phyloP scores from a whole-genome alignment of 352 stramenopile species.

The Pythium volutum region DNA sequence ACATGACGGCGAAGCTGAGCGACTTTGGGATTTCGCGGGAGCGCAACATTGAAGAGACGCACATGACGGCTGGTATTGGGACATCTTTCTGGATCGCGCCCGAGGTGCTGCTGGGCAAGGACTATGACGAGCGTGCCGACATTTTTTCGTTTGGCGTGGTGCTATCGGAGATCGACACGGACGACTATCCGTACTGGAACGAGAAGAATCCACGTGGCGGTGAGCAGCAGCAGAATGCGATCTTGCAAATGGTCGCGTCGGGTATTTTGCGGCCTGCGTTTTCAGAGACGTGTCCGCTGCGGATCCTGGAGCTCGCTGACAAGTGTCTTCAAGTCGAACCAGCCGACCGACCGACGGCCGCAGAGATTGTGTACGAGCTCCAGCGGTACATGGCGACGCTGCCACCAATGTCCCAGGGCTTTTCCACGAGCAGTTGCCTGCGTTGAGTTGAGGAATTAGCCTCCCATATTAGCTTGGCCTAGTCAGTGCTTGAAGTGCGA shows the following conservation, averaged over 20 bases:
- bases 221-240: conserved; percentile 49
- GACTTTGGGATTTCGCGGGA: conserved; percentile 73
- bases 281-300: conserved; percentile 39
- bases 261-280: conserved; percentile 57
- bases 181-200: conserved; percentile 25
- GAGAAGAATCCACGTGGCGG: conserved; percentile 43
- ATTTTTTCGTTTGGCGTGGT: conserved; percentile 29
- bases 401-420: conserved; percentile 14
- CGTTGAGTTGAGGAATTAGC: not conserved
- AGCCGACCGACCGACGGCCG: conserved; percentile 52
- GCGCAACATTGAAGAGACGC: conserved; percentile 49
- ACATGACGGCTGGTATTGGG: conserved; percentile 68
- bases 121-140: conserved; percentile 24
- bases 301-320: conserved; percentile 45
- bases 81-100: conserved; percentile 75
- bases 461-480: conserved; percentile 6
- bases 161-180: conserved; percentile 27
- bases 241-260: conserved; percentile 62
- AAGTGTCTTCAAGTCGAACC: conserved; percentile 52
- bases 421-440: conserved; percentile 1
- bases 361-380: conserved; percentile 56
- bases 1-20: conserved; percentile 48
- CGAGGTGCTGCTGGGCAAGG: conserved; percentile 46
- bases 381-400: conserved; percentile 39
- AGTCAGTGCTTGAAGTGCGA: conserved; percentile 9